Conservation (phyloP, 345 rosid species). For the Arabidopsis arenosa region DNA sequence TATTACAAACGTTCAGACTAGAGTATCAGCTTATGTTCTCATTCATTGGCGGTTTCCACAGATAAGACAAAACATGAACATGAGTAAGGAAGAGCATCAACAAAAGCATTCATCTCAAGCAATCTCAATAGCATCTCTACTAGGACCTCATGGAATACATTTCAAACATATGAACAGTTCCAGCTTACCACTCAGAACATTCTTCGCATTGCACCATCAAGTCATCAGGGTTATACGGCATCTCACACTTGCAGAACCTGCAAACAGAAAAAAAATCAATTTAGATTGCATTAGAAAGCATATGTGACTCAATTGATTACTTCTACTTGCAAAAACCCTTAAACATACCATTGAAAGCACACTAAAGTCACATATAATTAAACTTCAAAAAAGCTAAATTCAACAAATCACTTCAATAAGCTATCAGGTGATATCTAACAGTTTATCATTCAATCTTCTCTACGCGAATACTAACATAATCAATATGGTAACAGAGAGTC, state of each 20-base stretch:
- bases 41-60: not conserved
- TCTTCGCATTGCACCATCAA: conserved; percentile 96
- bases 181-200: conserved; percentile 86
- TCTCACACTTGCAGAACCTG: conserved; percentile 98
- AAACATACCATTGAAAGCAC: no score
- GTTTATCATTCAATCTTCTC: no score
- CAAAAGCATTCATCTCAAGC: not conserved
- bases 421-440: no score
- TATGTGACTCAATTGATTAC: conserved; percentile 2
- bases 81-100: conserved; percentile 4
- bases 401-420: no score
- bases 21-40: not conserved
- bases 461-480: no score
- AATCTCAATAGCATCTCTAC: conserved; percentile 8
- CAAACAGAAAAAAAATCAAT: conserved; percentile 1
- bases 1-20: not conserved
- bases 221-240: conserved; percentile 99
- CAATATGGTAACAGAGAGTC: not conserved
- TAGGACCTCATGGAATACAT: conserved; percentile 5
- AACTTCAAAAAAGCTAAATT: no score
- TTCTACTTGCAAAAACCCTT: not conserved
- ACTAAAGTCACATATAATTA: no score
- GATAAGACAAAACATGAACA: not conserved
- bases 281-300: conserved; percentile 7
- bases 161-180: not conserved